Evolutionary conservation across 164 flowering plant species (phyloP).

Genomic region (Stephania cephalantha): DNA sequence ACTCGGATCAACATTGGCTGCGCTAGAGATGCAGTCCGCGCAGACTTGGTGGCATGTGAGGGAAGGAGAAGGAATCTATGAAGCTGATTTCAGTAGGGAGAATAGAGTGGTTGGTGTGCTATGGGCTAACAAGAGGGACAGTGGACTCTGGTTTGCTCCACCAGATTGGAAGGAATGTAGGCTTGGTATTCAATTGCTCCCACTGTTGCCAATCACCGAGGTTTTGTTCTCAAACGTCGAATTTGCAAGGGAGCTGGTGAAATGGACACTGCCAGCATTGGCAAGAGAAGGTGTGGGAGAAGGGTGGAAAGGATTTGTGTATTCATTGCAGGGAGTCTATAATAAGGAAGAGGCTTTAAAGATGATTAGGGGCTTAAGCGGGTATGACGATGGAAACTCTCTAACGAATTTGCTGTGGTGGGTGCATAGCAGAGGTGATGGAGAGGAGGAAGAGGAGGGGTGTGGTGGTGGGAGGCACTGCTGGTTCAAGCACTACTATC

Average conservation of each 20-base stretch:
- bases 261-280: constrained; percentile 70
- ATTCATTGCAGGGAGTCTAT: constrained; percentile 71
- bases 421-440: constrained; percentile 53
- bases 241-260: constrained; percentile 53
- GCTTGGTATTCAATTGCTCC: constrained; percentile 79
- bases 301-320: constrained; percentile 90
- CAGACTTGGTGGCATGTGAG: constrained; percentile 83
- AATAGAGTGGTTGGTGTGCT: constrained; percentile 78
- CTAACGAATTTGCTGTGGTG: constrained; percentile 84
- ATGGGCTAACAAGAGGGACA: constrained; percentile 85
- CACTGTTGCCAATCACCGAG: constrained; percentile 72
- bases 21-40: constrained; percentile 70
- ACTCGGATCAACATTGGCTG: constrained; percentile 60
- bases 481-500: constrained; percentile 50
- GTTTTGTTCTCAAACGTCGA: constrained; percentile 50
- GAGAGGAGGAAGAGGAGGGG: constrained; percentile 15
- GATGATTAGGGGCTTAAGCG: constrained; percentile 51
- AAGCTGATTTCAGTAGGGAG: constrained; percentile 48
- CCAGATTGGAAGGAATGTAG: constrained; percentile 79
- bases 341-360: constrained; percentile 52
- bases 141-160: constrained; percentile 88
- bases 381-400: constrained; percentile 78
- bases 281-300: constrained; percentile 69
- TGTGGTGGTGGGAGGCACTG: constrained; percentile 30
- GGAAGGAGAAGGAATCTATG: constrained; percentile 44